These are phyloP conservation scores for Polyporus arcularius DNA, from an alignment of 768 basidiomycete genomes.

Conservation along the genomic window DNA sequence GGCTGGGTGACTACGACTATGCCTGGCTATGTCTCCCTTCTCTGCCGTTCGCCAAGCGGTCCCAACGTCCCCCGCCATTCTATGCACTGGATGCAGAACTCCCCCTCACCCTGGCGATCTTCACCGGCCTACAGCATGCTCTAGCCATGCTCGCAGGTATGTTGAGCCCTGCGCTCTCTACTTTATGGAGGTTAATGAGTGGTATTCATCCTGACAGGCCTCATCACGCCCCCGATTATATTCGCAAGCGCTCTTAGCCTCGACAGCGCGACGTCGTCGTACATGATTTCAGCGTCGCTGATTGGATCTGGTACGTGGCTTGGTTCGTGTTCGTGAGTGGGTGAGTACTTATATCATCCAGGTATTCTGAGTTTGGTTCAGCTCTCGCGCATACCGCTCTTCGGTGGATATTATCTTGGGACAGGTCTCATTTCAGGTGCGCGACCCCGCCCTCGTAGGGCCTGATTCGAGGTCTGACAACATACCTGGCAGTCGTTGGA, in stretches of 20 bases:
- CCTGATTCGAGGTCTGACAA: no score
- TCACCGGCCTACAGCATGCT: conserved; percentile 73
- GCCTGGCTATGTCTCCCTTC: conserved; percentile 69
- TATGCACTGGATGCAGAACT: conserved; percentile 73
- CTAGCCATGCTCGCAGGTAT: conserved; percentile 78
- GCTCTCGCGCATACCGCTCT: conserved; percentile 69
- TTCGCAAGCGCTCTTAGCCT: conserved; percentile 66
- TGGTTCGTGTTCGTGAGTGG: background rate
- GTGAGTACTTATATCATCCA: conserved; percentile 26
- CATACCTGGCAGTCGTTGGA: conserved; percentile 67
- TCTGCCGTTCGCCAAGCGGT: conserved; percentile 49
- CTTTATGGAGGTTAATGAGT: no score
- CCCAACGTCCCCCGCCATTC: conserved; percentile 58
- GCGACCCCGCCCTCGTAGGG: no score
- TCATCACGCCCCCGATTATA: conserved; percentile 84
- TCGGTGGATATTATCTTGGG: conserved; percentile 67
- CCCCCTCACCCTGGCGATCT: conserved; percentile 70
- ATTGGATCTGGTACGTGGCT: conserved; percentile 67
- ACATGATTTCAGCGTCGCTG: conserved; percentile 80
- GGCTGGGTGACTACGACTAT: conserved; percentile 87
- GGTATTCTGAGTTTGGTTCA: conserved; percentile 78
- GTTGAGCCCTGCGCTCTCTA: no score
- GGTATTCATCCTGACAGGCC: background rate
- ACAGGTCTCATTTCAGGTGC: conserved; percentile 69
- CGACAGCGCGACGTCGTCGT: conserved; percentile 61